phyloP scores from a whole-genome alignment of 1,139 yeast species.

The Yamadazyma sp. region DNA sequence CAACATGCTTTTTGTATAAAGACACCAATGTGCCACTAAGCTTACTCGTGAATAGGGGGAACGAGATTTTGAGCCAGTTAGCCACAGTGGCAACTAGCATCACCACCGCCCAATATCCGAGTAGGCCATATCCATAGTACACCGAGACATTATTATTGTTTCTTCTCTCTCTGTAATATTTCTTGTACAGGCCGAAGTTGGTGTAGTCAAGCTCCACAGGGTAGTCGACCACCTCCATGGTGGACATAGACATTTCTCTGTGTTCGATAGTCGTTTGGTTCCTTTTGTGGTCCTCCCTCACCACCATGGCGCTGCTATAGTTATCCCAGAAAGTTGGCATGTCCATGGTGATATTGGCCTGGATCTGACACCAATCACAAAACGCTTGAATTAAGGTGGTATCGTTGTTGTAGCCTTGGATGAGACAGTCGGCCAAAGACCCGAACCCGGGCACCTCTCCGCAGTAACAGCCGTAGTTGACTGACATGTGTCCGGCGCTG shows the following conservation, averaged over 20 bases:
- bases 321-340: slow-evolving; percentile 4
- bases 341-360: slow-evolving; percentile 2
- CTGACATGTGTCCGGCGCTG: slow-evolving; percentile 3
- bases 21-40: slow-evolving; percentile 21
- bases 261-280: too few relatives aligned
- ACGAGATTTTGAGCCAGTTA: slow-evolving; percentile 17
- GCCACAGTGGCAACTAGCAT: slow-evolving; percentile 14
- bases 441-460: slow-evolving; percentile 7
- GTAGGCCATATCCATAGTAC: slow-evolving; percentile 18
- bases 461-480: slow-evolving; percentile 6
- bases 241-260: too few relatives aligned
- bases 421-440: slow-evolving; percentile 8
- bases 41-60: slow-evolving; percentile 12
- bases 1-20: slow-evolving; percentile 32
- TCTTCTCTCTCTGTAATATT: slow-evolving; percentile 8
- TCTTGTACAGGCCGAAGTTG: slow-evolving; percentile 5
- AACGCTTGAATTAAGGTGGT: slow-evolving; percentile 2
- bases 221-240: slow-evolving; percentile 3
- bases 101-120: slow-evolving; percentile 19
- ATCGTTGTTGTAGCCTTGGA: slow-evolving; percentile 5
- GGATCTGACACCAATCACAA: background rate
- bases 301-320: slow-evolving; percentile 4
- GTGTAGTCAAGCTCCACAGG: slow-evolving; percentile 5
- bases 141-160: slow-evolving; percentile 12
- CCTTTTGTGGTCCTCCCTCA: background rate